Evolutionary conservation across 805 yeast genomes (phyloP), one percentile per base, ranked within the genome.

Genomic region (Metschnikowia santaceciliae): DNA sequence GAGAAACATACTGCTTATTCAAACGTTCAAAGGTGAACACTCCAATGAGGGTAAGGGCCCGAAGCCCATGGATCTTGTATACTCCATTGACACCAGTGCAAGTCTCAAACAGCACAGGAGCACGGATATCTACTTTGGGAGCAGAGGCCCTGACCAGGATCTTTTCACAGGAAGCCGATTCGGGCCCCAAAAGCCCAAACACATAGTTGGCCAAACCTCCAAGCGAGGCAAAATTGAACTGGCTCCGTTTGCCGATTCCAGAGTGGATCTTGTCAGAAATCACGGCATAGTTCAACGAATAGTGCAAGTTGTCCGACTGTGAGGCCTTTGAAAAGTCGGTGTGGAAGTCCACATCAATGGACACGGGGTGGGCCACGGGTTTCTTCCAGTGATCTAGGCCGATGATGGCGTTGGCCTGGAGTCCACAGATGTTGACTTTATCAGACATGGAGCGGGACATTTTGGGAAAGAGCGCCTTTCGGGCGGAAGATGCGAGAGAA

Each of bases 1-100:
- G 41, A 43, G 44, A 15, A 6, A 94, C 88, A 42, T 83, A 83
- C 69, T 94, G 99, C 58, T 80, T 83, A 61, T 86, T 84, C 20
- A 84, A 67, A 52, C 99, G 75, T 65, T 94, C 99, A 69, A 90
- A 88, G 1, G 90, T 86, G 71, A 90, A 92, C 6, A 94, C 94
- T 4, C 99, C 99, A 57, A 94, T 87, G n/a, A 91, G 74, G 0
- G 96, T 85, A 46, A 84, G 74, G 15, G 89, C 67, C 45, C 76
- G 74, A 35, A 91, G 66, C 4, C 79, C 77, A 4, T 74, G 70
- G 37, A 89, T 79, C 8, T 59, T 61, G 20, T 71, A 61, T 26
- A 57, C 46, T 49, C 67, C 74, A 2, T 61, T 49, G 1, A 32
- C 44, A 22, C 40, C 48, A 1, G 54, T 47, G 34, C 42, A 37